A percentile compares a stretch with the other conserved stretches of the same genome.
Conservation (phyloP, 305 asterid genomes). For the Fraxinus nigra region DNA sequence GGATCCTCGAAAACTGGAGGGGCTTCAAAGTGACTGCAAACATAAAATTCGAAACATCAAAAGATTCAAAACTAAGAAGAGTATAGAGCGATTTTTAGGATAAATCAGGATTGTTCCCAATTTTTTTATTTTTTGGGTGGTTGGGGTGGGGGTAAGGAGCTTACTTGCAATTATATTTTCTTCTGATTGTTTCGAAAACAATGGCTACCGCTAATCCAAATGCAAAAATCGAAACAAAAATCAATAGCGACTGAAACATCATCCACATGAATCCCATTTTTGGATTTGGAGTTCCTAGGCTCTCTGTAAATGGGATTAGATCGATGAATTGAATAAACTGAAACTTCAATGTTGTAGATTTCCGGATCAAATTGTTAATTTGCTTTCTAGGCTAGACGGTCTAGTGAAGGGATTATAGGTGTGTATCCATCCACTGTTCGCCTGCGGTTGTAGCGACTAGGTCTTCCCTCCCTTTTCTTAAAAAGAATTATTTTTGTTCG, state of each 20-base stretch:
- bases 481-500: no score
- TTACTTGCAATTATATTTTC: conserved; percentile 65
- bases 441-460: no score
- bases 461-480: no score
- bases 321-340: background rate
- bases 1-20: conserved; percentile 88
- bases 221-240: conserved; percentile 40
- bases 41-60: background rate
- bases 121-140: background rate
- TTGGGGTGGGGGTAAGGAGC: background rate
- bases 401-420: no score
- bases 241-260: conserved; percentile 44
- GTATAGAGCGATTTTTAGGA: background rate
- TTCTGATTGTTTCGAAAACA: conserved; percentile 56
- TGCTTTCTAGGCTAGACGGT: no score
- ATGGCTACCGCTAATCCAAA: conserved; percentile 53
- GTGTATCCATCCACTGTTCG: no score
- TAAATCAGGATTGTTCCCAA: background rate
- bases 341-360: background rate
- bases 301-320: background rate
- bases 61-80: background rate
- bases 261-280: conserved; percentile 57
- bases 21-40: conserved; percentile 68
- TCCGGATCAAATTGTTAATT: no score
- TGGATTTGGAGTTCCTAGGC: background rate